Percentiles rank a stretch among this genome's conserved stretches.
Conservation (phyloP, 2,329 filamentous ascomycete genomes). For the Geosmithia flava region DNA sequence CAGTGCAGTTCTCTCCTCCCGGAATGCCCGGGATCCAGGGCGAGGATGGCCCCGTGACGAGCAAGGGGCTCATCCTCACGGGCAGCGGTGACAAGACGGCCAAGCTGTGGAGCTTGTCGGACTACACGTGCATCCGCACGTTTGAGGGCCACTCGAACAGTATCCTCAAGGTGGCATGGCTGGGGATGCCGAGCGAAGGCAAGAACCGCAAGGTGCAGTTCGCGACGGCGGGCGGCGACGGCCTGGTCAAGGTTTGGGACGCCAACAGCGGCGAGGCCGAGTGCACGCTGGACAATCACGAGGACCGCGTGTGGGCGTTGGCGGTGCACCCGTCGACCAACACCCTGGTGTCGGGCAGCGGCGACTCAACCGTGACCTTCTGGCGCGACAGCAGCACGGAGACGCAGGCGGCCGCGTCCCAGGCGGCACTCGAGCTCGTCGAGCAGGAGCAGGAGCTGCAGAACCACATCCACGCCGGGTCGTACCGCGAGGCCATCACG, state of each 20-base stretch:
- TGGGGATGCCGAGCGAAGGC: constrained; percentile 43
- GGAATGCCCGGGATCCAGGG: constrained; percentile 62
- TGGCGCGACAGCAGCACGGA: constrained; percentile 85
- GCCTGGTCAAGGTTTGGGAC: constrained; percentile 94
- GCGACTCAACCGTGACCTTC: constrained; percentile 86
- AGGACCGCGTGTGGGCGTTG: constrained; percentile 88
- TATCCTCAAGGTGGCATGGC: constrained; percentile 86
- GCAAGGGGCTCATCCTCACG: constrained; percentile 74
- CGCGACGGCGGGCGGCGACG: constrained; percentile 83
- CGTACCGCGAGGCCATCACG: constrained; percentile 86
- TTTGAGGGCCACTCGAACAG: constrained; percentile 96
- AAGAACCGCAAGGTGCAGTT: constrained; percentile 52
- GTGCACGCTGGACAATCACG: constrained; percentile 90
- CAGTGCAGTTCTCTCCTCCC: constrained; percentile 76
- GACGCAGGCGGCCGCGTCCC: constrained; percentile 62
- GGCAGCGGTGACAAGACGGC: constrained; percentile 94
- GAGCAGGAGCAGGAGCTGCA: constrained; percentile 92
- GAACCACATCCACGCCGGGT: constrained; percentile 79
- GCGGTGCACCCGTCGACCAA: constrained; percentile 57
- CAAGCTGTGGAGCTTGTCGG: constrained; percentile 84
- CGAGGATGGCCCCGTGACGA: constrained; percentile 59
- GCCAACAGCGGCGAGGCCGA: constrained; percentile 73
- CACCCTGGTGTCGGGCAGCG: constrained; percentile 78
- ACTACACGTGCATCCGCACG: constrained; percentile 85
- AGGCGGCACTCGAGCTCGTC: constrained; percentile 64